Conservation (phyloP, 805 yeast species). For the Candida succiphila region DNA sequence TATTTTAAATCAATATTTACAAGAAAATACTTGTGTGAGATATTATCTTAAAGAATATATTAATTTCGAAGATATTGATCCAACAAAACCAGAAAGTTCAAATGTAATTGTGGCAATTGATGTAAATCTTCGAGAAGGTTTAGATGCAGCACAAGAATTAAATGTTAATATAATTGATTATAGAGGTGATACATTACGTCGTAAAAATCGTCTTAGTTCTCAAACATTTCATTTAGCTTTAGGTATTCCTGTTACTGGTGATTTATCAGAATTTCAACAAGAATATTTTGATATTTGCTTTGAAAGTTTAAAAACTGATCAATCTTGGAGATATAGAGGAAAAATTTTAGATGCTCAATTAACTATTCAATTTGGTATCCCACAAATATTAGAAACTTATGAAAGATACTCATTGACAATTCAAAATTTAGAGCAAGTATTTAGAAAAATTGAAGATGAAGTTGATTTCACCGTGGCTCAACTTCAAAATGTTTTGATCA, state of each 20-base stretch:
- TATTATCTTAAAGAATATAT: constrained; percentile 8
- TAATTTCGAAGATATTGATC: constrained; percentile 1
- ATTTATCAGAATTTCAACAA: constrained; percentile 5
- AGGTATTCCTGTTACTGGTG: constrained; percentile 12
- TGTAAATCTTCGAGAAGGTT: constrained; percentile 8
- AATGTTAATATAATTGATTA: constrained; percentile 19
- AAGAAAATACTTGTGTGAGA: constrained; percentile 10
- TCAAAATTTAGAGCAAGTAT: constrained; percentile 4
- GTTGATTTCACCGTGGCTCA: constrained; percentile 9
- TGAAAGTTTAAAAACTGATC: constrained; percentile 19
- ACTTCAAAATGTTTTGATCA: constrained; percentile 5
- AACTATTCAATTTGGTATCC: constrained; percentile 16
- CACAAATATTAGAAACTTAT: constrained; percentile 13
- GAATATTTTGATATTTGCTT: constrained; percentile 21
- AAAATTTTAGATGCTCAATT: constrained; percentile 7
- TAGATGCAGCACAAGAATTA: constrained; percentile 12
- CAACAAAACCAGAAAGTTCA: neutral
- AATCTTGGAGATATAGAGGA: constrained; percentile 16
- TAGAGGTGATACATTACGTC: constrained; percentile 17
- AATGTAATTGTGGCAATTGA: constrained; percentile 13
- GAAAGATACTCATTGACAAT: constrained; percentile 10
- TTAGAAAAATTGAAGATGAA: constrained; percentile 11
- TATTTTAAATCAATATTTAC: constrained; percentile 4
- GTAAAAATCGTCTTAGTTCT: constrained; percentile 5
- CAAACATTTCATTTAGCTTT: constrained; percentile 10